These are phyloP conservation scores for Phycomyces nitens DNA, from an alignment of 192 early-diverging fungal species.

Conservation along the genomic window DNA sequence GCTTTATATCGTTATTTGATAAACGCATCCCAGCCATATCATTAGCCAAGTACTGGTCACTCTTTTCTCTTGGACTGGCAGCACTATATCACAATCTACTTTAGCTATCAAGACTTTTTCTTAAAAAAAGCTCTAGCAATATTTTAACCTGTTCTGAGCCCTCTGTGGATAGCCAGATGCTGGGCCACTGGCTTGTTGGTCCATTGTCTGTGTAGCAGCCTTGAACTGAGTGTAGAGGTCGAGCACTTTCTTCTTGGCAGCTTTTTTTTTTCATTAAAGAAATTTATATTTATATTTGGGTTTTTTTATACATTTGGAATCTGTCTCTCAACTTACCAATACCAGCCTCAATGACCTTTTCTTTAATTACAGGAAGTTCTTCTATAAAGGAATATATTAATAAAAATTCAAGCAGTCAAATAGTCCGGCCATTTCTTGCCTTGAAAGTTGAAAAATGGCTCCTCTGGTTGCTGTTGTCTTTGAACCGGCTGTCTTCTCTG, in stretches of 20 bases:
- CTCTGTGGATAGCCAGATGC: not conserved
- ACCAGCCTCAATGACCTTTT: slow-evolving; percentile 47
- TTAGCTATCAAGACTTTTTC: too few relatives aligned
- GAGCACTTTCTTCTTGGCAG: slow-evolving; percentile 53
- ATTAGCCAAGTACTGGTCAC: slow-evolving; percentile 12
- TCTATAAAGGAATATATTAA: too few relatives aligned
- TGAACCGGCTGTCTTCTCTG: slow-evolving; percentile 13
- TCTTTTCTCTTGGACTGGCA: not conserved
- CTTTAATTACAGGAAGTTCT: slow-evolving; percentile 56
- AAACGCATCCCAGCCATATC: slow-evolving; percentile 21
- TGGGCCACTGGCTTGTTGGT: not conserved
- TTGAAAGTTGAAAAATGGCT: slow-evolving; percentile 18
- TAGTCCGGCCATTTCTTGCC: slow-evolving; percentile 2
- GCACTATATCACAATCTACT: not conserved
- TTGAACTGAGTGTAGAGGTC: slow-evolving; percentile 49
- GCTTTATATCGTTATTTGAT: slow-evolving; percentile 15
- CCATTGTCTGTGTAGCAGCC: slow-evolving; percentile 16
- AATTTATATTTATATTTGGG: too few relatives aligned
- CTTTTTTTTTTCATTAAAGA: slow-evolving; percentile 30
- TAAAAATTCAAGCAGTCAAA: not conserved
- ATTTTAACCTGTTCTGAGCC: not conserved
- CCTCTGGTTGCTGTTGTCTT: not conserved
- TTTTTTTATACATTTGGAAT: too few relatives aligned
- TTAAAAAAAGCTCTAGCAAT: too few relatives aligned
- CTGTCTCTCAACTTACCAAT: slow-evolving; percentile 36